These are phyloP conservation scores for Colletotrichum destructivum DNA, from an alignment of 2,329 filamentous ascomycete species.

Conservation along the genomic window DNA sequence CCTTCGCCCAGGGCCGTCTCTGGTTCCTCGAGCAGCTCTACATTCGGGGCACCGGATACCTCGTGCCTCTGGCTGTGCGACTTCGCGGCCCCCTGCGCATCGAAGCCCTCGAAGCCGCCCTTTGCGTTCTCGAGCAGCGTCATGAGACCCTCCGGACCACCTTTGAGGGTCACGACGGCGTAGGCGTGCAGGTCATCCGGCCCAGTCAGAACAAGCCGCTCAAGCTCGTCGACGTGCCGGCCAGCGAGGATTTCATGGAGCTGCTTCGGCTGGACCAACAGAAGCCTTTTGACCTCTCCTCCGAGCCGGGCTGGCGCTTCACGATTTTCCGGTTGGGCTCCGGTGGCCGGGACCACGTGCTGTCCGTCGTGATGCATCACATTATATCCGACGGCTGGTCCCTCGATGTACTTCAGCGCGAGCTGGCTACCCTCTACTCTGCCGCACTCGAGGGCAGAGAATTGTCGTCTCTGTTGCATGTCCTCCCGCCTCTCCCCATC, in stretches of 20 bases:
- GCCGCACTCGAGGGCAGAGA: neutral
- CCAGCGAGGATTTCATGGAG: neutral
- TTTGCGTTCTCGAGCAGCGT: conserved; percentile 42
- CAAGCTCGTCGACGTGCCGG: neutral
- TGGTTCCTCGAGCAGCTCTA: conserved; percentile 47
- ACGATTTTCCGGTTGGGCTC: conserved; percentile 23
- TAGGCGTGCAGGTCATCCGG: conserved; percentile 23
- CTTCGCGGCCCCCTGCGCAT: conserved; percentile 38
- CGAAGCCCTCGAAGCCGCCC: conserved; percentile 35
- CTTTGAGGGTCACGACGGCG: conserved; percentile 25
- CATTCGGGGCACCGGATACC: conserved; percentile 39
- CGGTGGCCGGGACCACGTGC: neutral
- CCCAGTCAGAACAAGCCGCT: conserved; percentile 8
- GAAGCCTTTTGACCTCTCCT: neutral
- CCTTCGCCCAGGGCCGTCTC: conserved; percentile 45
- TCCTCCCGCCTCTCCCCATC: neutral
- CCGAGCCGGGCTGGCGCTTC: conserved; percentile 20
- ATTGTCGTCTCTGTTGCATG: neutral
- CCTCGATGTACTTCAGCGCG: neutral
- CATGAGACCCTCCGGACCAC: conserved; percentile 46
- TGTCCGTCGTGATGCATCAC: conserved; percentile 26
- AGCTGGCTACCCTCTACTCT: conserved; percentile 2
- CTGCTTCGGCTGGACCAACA: neutral
- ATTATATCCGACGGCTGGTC: conserved; percentile 32
- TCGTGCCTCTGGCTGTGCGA: conserved; percentile 40